Base-by-base conservation (phyloP, 768 basidiomycete genomes). In the Tephrocybe sp. region DNA sequence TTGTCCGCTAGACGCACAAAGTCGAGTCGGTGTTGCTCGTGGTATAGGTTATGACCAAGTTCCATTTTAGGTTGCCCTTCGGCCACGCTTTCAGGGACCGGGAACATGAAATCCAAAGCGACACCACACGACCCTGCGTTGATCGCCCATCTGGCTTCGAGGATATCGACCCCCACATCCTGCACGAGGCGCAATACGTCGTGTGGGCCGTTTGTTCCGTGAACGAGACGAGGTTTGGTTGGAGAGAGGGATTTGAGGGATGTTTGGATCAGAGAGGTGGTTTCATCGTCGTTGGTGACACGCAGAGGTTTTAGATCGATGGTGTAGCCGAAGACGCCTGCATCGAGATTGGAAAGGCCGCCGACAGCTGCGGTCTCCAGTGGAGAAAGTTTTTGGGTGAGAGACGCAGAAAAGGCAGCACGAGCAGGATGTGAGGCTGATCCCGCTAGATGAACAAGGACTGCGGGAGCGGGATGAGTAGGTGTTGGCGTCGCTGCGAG, bases 71-170 rank as follows among this genome's bases (percentile, higher is more conserved):
- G 28, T 17, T 21, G 18, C n/a, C n/a, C 9, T 36, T 33, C 41
- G 2, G 42, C 42, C 21, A 32, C 45, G 33, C 38, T 48, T n/a
- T 14, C 6, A 15, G 59, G 58, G 6, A 66, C 75, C 0, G 89
- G 91, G 63, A 95, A 93, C 3, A 60, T 62, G 62, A 94, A 93
- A 59, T 93, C 92, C 6, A 95, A 71, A 0, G 85, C 89, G 14
- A 93, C 69, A 11, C 93, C 93, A 2, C 81, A 56, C 45, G 82
- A 76, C 1, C 88, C 88, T 0, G 85, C 83, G 3, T 72, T 66
- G 53, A 85, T 80, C 0, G 83, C 89, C 85, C 88, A 94, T 7
- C 73, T 73, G 0, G 80, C 77, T 58, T 93, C 90, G 53, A 93
- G 85, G 0, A 93, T 55, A 61, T 95, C 92, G 14, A 90, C 62